Conservation (phyloP, 192 early-diverging fungal species). For the Allomyces macrogynus region DNA sequence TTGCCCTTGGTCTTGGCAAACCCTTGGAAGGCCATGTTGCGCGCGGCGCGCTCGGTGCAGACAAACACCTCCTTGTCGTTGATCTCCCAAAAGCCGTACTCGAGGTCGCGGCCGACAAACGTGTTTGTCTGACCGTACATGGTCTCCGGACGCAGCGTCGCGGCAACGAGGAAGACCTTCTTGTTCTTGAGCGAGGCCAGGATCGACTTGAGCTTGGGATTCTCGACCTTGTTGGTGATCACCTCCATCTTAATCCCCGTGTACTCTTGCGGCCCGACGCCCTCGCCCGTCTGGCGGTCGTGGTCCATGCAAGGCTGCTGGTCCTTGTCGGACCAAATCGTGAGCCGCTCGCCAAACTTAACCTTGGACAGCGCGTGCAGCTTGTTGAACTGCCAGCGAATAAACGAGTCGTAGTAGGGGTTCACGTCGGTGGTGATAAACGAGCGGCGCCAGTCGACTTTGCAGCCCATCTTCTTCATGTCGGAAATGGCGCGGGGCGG, state of each 20-base stretch:
- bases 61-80: slow-evolving; percentile 66
- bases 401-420: slow-evolving; percentile 94
- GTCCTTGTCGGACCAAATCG: slow-evolving; percentile 87
- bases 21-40: slow-evolving; percentile 93
- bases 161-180: slow-evolving; percentile 76
- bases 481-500: slow-evolving; percentile 70
- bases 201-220: slow-evolving; percentile 17
- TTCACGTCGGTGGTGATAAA: slow-evolving; percentile 97
- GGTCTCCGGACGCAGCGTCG: slow-evolving; percentile 91
- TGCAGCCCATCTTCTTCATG: slow-evolving; percentile 49
- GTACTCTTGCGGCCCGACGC: slow-evolving; percentile 82
- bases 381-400: slow-evolving; percentile 94
- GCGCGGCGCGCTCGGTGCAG: slow-evolving; percentile 76
- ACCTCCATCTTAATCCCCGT: slow-evolving; percentile 88
- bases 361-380: slow-evolving; percentile 57
- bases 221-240: slow-evolving; percentile 33
- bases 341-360: slow-evolving; percentile 90
- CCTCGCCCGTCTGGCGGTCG: slow-evolving; percentile 84
- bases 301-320: slow-evolving; percentile 99
- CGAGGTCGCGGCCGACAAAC: slow-evolving; percentile 78
- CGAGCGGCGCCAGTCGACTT: slow-evolving; percentile 86
- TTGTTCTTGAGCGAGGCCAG: slow-evolving; percentile 39
- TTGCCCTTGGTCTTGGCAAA: slow-evolving; percentile 49
- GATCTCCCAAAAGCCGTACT: slow-evolving; percentile 72
- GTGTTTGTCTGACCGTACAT: slow-evolving; percentile 99